phyloP scores from a whole-genome alignment of 306 rosid genomes.

The Quercus variabilis region DNA sequence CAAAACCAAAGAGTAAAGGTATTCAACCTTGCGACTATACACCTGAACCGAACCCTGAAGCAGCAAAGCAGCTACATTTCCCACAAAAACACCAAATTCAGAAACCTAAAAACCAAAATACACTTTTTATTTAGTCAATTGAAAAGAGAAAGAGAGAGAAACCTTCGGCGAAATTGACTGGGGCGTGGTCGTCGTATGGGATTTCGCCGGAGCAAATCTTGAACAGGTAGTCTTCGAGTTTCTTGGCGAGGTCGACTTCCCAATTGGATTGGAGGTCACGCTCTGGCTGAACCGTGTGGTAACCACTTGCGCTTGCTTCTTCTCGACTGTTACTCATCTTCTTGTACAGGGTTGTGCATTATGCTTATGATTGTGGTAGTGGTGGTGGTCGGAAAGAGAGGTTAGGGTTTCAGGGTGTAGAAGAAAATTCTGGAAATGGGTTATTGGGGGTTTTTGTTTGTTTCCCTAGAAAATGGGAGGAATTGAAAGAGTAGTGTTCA shows the following conservation, averaged over 20 bases:
- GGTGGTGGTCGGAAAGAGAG: neutral
- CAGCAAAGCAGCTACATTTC: slow-evolving; percentile 83
- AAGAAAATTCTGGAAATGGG: neutral
- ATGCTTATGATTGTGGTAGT: slow-evolving; percentile 1
- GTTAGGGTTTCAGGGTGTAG: slow-evolving; percentile 41
- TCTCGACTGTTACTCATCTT: slow-evolving; percentile 49
- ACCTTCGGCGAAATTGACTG: slow-evolving; percentile 93
- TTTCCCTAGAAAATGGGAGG: neutral
- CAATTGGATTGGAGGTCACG: slow-evolving; percentile 89
- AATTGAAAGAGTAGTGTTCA: slow-evolving; percentile 15
- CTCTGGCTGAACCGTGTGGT: slow-evolving; percentile 75
- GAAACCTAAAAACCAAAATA: neutral
- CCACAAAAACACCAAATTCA: slow-evolving; percentile 27
- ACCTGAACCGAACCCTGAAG: slow-evolving; percentile 97
- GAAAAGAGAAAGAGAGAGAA: too few relatives aligned
- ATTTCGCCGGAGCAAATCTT: slow-evolving; percentile 88
- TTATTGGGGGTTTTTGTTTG: slow-evolving; percentile 12
- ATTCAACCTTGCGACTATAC: slow-evolving; percentile 92
- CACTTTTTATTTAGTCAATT: too few relatives aligned
- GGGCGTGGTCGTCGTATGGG: slow-evolving; percentile 46
- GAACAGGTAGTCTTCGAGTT: slow-evolving; percentile 74
- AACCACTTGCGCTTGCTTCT: slow-evolving; percentile 39
- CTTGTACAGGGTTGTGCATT: slow-evolving; percentile 7
- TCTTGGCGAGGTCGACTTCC: slow-evolving; percentile 92
- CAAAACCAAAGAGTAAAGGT: slow-evolving; percentile 75